phyloP scores from a whole-genome alignment of 208 protist genomes.

The Trypanosoma platydactyli region DNA sequence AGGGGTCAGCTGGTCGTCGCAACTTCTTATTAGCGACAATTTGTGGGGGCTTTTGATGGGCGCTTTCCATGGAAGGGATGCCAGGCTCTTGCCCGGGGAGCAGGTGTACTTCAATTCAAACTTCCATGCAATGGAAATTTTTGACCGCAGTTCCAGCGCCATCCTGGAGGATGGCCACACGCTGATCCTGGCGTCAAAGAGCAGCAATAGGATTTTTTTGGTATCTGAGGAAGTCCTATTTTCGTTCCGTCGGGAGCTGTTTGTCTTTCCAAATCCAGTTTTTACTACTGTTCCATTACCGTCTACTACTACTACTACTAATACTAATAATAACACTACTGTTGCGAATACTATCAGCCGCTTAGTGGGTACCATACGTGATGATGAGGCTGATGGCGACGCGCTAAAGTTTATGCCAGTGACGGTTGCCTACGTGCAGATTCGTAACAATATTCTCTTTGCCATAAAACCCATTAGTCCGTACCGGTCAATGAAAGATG shows the following conservation, averaged over 20 bases:
- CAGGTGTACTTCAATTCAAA: slow-evolving; percentile 45
- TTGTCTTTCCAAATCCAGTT: slow-evolving; percentile 13
- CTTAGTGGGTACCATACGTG: too few species aligned
- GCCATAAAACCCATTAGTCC: slow-evolving; percentile 70
- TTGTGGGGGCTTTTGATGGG: slow-evolving; percentile 58
- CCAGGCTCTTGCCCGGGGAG: slow-evolving; percentile 37
- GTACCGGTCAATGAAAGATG: slow-evolving; percentile 28
- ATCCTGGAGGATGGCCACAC: slow-evolving; percentile 62
- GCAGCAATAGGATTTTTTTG: slow-evolving; percentile 46
- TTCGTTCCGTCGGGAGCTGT: slow-evolving; percentile 19
- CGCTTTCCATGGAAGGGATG: slow-evolving; percentile 58
- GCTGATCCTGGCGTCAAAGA: slow-evolving; percentile 64
- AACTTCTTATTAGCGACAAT: slow-evolving; percentile 29
- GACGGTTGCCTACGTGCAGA: slow-evolving; percentile 48
- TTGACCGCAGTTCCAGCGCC: slow-evolving; percentile 58
- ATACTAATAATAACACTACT: too few species aligned
- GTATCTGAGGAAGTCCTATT: slow-evolving; percentile 60
- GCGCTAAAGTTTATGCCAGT: background rate
- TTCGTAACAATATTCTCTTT: slow-evolving; percentile 75
- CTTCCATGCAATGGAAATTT: slow-evolving; percentile 58
- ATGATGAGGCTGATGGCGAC: background rate
- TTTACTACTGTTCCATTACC: background rate
- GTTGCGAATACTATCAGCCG: too few species aligned
- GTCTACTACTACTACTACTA: too few species aligned
- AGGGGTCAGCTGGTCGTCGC: slow-evolving; percentile 28